Conservation (phyloP, 2,329 filamentous ascomycete species). For the Xylaria sp. region DNA sequence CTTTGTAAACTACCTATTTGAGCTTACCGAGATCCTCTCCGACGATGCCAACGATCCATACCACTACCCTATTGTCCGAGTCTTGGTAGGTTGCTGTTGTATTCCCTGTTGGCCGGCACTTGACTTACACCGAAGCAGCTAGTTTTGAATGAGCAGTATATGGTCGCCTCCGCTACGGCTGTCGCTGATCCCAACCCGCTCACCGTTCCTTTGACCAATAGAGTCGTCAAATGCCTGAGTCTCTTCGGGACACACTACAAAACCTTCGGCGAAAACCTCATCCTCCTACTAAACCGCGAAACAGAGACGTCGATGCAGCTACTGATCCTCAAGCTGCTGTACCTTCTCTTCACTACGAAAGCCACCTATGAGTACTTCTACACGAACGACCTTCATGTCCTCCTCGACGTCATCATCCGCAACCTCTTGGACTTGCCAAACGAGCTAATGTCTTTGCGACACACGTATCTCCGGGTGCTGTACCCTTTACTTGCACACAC, state of each 20-base stretch:
- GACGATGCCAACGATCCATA: constrained; percentile 92
- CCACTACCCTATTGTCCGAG: constrained; percentile 93
- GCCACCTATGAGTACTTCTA: constrained; percentile 98
- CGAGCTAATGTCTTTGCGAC: constrained; percentile 78
- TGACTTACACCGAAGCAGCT: constrained; percentile 64
- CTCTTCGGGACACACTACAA: constrained; percentile 83
- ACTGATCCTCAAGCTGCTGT: constrained; percentile 94
- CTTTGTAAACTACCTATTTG: constrained; percentile 85
- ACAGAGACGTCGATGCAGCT: constrained; percentile 93
- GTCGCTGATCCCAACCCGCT: constrained; percentile 54
- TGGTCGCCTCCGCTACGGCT: constrained; percentile 75
- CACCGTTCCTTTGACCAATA: constrained; percentile 77
- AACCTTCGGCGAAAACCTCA: constrained; percentile 98
- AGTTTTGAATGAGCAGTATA: constrained; percentile 97
- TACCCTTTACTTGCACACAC: constrained; percentile 92
- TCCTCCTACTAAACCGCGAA: constrained; percentile 92
- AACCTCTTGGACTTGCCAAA: constrained; percentile 96
- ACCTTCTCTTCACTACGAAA: constrained; percentile 91
- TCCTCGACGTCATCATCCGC: constrained; percentile 94
- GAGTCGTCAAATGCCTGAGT: constrained; percentile 90
- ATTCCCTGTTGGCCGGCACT: background rate
- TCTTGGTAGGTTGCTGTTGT: constrained; percentile 73
- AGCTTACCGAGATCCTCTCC: constrained; percentile 86
- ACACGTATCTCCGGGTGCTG: constrained; percentile 93
- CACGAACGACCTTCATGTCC: constrained; percentile 93